phyloP scores from a whole-genome alignment of 768 basidiomycete genomes.

The Mrakia frigida region DNA sequence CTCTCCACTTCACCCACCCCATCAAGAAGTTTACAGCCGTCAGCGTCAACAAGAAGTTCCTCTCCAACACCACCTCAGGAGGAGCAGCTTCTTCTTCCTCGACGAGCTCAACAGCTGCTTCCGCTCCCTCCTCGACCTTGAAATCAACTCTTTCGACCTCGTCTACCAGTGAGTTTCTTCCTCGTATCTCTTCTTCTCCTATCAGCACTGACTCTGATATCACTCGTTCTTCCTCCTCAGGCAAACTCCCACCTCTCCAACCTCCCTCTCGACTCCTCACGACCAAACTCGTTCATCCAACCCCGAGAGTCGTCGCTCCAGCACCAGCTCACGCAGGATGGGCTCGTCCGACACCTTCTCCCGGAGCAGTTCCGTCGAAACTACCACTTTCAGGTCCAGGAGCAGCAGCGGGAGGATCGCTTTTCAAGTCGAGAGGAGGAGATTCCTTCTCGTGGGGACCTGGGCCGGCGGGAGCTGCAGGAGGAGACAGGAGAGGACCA shows the following conservation, averaged over 20 bases:
- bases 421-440: neutral
- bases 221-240: neutral
- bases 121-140: neutral
- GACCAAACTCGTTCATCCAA: constrained; percentile 59
- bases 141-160: neutral
- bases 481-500: neutral
- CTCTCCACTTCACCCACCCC: constrained; percentile 30
- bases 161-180: neutral
- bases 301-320: constrained; percentile 53
- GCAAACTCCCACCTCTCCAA: constrained; percentile 52
- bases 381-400: constrained; percentile 52
- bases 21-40: constrained; percentile 78
- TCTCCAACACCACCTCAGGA: constrained; percentile 61
- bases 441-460: neutral
- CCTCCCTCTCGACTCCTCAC: constrained; percentile 70
- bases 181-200: neutral
- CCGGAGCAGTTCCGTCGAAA: constrained; percentile 53
- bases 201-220: neutral
- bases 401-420: constrained; percentile 44
- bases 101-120: neutral
- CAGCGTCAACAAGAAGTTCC: constrained; percentile 93
- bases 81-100: neutral
- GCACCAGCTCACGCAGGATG: constrained; percentile 63
- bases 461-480: neutral
- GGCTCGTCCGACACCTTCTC: constrained; percentile 38